phyloP scores from a whole-genome alignment of 257 asterid genomes.

The Ocimum tenuiflorum region DNA sequence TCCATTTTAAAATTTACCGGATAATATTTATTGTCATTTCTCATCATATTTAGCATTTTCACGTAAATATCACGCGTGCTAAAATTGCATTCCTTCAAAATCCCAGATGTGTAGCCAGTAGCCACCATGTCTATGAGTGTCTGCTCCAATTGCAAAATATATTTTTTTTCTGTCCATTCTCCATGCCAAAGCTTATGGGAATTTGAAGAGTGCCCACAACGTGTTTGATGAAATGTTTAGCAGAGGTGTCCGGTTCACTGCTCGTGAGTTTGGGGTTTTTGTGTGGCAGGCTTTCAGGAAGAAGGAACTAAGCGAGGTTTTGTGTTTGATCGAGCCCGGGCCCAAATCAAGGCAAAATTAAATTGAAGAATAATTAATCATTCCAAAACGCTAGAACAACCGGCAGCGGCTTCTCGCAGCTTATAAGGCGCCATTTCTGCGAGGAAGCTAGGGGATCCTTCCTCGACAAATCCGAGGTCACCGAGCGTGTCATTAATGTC shows the following conservation, averaged over 20 bases:
- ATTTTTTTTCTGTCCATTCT: too few species aligned
- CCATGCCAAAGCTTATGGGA: conserved; percentile 61
- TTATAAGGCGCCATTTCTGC: conserved; percentile 45
- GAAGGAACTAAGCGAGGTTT: conserved; percentile 36
- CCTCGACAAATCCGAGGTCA: conserved; percentile 72
- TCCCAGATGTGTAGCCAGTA: too few species aligned
- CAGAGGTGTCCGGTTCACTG: conserved; percentile 40
- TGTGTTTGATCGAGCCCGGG: too few species aligned
- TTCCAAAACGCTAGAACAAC: conserved; percentile 24
- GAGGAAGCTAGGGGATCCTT: conserved; percentile 57
- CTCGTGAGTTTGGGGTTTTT: conserved; percentile 79
- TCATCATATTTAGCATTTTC: too few species aligned
- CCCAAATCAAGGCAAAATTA: too few species aligned
- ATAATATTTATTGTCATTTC: too few species aligned
- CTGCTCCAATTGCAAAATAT: too few species aligned
- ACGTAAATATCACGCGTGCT: too few species aligned
- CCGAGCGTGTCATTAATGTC: conserved; percentile 56
- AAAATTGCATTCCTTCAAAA: too few species aligned
- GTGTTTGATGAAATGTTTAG: conserved; percentile 68
- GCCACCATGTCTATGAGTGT: too few species aligned
- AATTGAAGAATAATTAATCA: too few species aligned
- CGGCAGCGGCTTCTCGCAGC: conserved; percentile 27
- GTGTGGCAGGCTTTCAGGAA: conserved; percentile 54
- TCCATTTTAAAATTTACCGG: too few species aligned
- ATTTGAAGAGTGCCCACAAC: conserved; percentile 31